A percentile compares a stretch with the other conserved stretches of the same genome.
Evolutionary conservation across 164 flowering plant genomes (phyloP).

Genomic region (Taxillus chinensis): DNA sequence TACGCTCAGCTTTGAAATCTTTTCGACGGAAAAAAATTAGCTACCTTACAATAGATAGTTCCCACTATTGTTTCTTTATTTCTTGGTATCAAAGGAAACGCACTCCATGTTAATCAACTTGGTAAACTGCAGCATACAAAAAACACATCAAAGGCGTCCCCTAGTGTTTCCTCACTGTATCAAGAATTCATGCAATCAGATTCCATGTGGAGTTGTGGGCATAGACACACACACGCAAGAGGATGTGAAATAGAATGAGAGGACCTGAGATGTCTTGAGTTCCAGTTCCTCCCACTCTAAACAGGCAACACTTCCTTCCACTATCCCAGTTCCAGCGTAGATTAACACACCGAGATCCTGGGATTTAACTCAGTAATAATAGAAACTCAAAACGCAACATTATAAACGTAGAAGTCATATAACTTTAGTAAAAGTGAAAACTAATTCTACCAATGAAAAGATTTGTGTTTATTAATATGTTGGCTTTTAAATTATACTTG

Average conservation of each 20-base stretch:
- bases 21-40: not conserved
- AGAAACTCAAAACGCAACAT: not conserved
- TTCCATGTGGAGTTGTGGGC: not conserved
- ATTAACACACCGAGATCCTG: slow-evolving; percentile 70
- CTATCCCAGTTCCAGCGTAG: slow-evolving; percentile 94
- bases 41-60: slow-evolving; percentile 12
- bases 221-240: not conserved
- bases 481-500: too few relatives aligned
- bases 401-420: not conserved
- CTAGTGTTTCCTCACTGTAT: not conserved
- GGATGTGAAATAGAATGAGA: not conserved
- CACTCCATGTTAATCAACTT: slow-evolving; percentile 50
- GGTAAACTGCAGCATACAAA: slow-evolving; percentile 47
- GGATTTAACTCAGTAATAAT: slow-evolving; percentile 1
- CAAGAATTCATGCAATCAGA: not conserved
- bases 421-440: not conserved
- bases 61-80: not conserved
- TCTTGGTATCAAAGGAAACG: slow-evolving; percentile 23
- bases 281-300: slow-evolving; percentile 91
- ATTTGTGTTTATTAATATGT: too few relatives aligned
- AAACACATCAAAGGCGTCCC: not conserved
- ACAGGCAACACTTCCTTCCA: slow-evolving; percentile 67
- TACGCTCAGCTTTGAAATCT: too few relatives aligned
- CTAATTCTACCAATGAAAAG: too few relatives aligned
- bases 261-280: slow-evolving; percentile 89